A percentile compares a stretch with the other conserved stretches of the same genome.
These are phyloP conservation scores for Chaetomiaceae sp. DNA, from an alignment of 2,329 filamentous ascomycete species.

Conservation along the genomic window DNA sequence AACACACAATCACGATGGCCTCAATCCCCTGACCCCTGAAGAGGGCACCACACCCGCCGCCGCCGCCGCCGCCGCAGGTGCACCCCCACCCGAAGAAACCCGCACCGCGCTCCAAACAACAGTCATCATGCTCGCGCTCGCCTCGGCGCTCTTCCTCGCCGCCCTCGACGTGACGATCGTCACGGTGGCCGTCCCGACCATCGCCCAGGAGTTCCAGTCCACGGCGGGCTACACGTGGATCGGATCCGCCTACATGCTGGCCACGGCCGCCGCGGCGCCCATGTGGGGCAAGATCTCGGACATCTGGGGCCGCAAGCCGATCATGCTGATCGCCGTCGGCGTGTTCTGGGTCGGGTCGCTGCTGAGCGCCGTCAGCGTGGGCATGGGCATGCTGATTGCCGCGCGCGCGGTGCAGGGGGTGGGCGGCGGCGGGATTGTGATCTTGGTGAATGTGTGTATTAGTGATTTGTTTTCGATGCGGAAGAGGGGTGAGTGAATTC, in stretches of 20 bases:
- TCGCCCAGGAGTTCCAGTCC: constrained; percentile 54
- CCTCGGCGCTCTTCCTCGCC: constrained; percentile 40
- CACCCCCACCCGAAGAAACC: constrained; percentile 27
- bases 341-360: constrained; percentile 52
- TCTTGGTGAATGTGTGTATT: constrained; percentile 51
- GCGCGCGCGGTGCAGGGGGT: constrained; percentile 48
- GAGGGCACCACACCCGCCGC: not conserved
- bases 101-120: constrained; percentile 32
- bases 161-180: constrained; percentile 55
- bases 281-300: constrained; percentile 65
- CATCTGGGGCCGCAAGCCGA: constrained; percentile 54
- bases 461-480: constrained; percentile 50
- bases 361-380: constrained; percentile 43
- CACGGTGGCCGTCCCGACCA: constrained; percentile 58
- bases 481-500: constrained; percentile 26
- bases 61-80: not conserved
- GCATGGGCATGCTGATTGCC: constrained; percentile 45
- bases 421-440: constrained; percentile 48
- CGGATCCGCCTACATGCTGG: constrained; percentile 67
- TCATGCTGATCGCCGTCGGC: constrained; percentile 44
- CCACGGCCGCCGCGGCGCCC: constrained; percentile 61
- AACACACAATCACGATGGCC: not conserved
- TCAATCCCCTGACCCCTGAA: too few species aligned
- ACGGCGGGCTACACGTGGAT: constrained; percentile 73
- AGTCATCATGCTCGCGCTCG: constrained; percentile 38